phyloP scores from a whole-genome alignment of 1,284 basidiomycete species.

The Wolfiporia cocos region DNA sequence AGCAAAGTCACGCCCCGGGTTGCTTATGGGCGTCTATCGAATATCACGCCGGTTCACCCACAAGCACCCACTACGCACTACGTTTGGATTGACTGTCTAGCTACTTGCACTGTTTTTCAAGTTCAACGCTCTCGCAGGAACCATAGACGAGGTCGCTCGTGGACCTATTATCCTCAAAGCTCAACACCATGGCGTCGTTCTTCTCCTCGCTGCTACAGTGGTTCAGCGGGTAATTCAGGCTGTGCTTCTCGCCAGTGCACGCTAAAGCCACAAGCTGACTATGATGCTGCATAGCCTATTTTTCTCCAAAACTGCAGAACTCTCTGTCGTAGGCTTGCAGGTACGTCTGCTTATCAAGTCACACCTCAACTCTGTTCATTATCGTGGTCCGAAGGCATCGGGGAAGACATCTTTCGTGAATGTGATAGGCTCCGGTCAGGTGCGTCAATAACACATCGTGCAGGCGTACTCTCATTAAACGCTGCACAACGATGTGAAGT shows the following conservation, averaged over 20 bases:
- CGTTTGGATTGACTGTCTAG: too few species aligned
- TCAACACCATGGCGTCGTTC: slow-evolving; percentile 63
- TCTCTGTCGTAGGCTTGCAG: slow-evolving; percentile 92
- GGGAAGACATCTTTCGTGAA: slow-evolving; percentile 95
- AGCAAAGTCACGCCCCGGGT: too few species aligned
- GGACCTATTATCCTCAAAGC: too few species aligned
- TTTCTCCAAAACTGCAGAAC: slow-evolving; percentile 89
- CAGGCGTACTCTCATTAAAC: slow-evolving; percentile 1
- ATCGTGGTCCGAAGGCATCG: slow-evolving; percentile 57
- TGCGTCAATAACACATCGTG: slow-evolving; percentile 18
- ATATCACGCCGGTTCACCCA: too few species aligned
- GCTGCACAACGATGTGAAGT: slow-evolving; percentile 34
- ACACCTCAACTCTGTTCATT: background rate
- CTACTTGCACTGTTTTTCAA: too few species aligned
- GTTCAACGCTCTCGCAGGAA: too few species aligned
- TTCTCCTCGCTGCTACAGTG: slow-evolving; percentile 65
- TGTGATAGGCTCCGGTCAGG: slow-evolving; percentile 83
- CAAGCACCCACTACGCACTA: too few species aligned
- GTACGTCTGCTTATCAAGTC: too few species aligned
- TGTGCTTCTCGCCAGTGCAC: slow-evolving; percentile 93
- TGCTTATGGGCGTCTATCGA: too few species aligned
- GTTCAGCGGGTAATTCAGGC: slow-evolving; percentile 58
- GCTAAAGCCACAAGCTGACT: too few species aligned
- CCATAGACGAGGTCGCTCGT: too few species aligned
- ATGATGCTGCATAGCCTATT: too few species aligned